A percentile compares a stretch with the other conserved stretches of the same genome.
Evolutionary conservation across 306 rosid species (phyloP).

Genomic region (Casuarina equisetifolia): DNA sequence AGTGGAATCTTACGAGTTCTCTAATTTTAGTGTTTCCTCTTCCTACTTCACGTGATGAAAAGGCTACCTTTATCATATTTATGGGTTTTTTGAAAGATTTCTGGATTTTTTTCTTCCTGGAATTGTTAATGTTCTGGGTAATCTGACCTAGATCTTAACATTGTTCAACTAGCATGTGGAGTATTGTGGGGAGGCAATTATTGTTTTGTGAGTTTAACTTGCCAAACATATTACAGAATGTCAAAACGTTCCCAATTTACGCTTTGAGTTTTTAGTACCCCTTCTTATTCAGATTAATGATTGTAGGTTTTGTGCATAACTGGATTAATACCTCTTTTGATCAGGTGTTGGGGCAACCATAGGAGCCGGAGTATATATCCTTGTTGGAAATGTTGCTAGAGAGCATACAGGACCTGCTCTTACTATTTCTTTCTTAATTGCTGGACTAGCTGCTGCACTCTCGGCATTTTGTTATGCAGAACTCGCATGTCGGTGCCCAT

Average conservation of each 20-base stretch:
- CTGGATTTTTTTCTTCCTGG: background rate
- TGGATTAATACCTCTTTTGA: conserved; percentile 21
- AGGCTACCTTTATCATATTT: background rate
- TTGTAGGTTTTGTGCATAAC: background rate
- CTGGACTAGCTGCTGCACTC: conserved; percentile 89
- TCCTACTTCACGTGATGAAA: background rate
- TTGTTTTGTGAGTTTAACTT: background rate
- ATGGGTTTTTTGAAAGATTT: background rate
- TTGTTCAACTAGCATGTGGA: background rate
- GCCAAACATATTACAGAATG: background rate
- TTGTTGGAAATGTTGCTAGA: conserved; percentile 94
- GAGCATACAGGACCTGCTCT: conserved; percentile 92
- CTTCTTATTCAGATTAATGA: background rate
- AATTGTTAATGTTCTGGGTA: background rate
- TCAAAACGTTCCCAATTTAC: conserved; percentile 4
- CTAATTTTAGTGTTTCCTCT: background rate
- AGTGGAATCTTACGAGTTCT: background rate
- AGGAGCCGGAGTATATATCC: conserved; percentile 99
- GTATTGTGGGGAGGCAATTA: background rate
- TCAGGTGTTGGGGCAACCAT: conserved; percentile 91
- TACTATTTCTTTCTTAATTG: conserved; percentile 68
- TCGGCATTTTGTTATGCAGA: conserved; percentile 95
- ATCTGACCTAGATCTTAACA: conserved; percentile 2
- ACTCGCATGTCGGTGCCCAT: conserved; percentile 94
- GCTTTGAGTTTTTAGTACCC: conserved; percentile 12